A percentile compares a stretch with the other conserved stretches of the same genome.
These are phyloP conservation scores for Torulaspora pretoriensis DNA, from an alignment of 1,139 yeast genomes.

Conservation along the genomic window DNA sequence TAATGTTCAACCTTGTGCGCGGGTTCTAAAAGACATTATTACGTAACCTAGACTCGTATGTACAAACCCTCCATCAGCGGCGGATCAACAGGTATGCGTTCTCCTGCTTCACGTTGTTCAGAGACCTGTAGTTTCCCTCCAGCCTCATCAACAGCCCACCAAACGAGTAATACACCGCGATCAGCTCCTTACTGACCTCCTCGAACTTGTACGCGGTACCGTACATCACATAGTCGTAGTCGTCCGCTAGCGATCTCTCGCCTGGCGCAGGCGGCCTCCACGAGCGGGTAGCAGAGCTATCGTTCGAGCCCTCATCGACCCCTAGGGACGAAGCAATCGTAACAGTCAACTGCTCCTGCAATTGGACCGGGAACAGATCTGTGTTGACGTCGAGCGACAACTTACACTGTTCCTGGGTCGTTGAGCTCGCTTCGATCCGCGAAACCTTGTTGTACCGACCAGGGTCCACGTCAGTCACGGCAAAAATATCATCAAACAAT, in stretches of 20 bases:
- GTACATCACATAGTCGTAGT: constrained; percentile 96
- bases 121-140: constrained; percentile 90
- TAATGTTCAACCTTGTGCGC: constrained; percentile 53
- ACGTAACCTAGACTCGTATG: constrained; percentile 3
- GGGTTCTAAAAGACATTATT: constrained; percentile 35
- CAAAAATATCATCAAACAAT: constrained; percentile 90
- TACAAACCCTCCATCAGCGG: constrained; percentile 28
- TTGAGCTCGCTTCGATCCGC: constrained; percentile 83
- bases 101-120: constrained; percentile 88
- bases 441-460: constrained; percentile 92
- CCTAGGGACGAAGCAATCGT: constrained; percentile 76
- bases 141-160: constrained; percentile 93
- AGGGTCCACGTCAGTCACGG: constrained; percentile 76
- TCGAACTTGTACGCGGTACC: constrained; percentile 98
- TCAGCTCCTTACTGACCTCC: constrained; percentile 60
- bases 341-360: constrained; percentile 78
- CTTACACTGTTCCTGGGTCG: constrained; percentile 76
- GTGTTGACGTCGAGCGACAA: constrained; percentile 88
- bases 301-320: constrained; percentile 52
- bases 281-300: constrained; percentile 42
- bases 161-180: constrained; percentile 88
- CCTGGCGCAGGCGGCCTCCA: constrained; percentile 92
- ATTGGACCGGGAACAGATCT: constrained; percentile 82
- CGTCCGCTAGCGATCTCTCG: constrained; percentile 87
- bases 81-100: constrained; percentile 88